Conservation (phyloP, 2,329 filamentous ascomycete genomes). For the Keithomyces neogunnii region DNA sequence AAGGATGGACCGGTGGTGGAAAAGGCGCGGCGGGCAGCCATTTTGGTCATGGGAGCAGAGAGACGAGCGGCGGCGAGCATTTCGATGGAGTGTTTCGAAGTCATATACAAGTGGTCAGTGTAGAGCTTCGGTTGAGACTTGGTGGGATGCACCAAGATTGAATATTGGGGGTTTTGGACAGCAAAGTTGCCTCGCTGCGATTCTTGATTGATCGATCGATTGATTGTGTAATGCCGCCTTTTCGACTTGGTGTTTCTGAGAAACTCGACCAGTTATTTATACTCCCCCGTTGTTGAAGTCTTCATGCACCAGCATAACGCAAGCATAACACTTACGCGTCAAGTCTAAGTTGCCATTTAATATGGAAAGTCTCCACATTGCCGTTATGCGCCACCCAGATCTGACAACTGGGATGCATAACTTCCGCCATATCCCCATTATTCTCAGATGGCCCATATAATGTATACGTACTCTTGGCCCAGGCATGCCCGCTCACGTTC, state of each 20-base stretch:
- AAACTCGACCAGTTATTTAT: slow-evolving; percentile 1
- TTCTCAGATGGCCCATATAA: too few species aligned
- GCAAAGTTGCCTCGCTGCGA: neutral
- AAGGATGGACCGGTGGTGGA: slow-evolving; percentile 15
- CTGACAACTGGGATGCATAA: too few species aligned
- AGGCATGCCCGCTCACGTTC: too few species aligned
- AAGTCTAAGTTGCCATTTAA: slow-evolving; percentile 6
- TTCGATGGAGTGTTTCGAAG: slow-evolving; percentile 6
- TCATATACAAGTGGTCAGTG: too few species aligned
- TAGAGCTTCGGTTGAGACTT: too few species aligned
- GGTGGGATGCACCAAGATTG: neutral
- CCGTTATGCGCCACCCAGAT: neutral
- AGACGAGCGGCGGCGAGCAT: slow-evolving; percentile 14
- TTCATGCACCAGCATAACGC: neutral
- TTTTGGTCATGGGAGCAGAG: slow-evolving; percentile 7
- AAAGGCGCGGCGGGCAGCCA: slow-evolving; percentile 8
- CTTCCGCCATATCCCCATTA: too few species aligned
- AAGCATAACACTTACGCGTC: slow-evolving; percentile 16
- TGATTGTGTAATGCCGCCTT: slow-evolving; percentile 2
- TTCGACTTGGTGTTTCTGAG: neutral
- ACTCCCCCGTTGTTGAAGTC: neutral
- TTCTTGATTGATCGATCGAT: neutral
- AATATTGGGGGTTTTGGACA: neutral
- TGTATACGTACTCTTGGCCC: too few species aligned
- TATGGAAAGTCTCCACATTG: neutral